Evolutionary conservation across 495 filamentous ascomycete genomes (phyloP), one percentile per base, ranked within the genome.

Genomic region (Daldinia grandis): DNA sequence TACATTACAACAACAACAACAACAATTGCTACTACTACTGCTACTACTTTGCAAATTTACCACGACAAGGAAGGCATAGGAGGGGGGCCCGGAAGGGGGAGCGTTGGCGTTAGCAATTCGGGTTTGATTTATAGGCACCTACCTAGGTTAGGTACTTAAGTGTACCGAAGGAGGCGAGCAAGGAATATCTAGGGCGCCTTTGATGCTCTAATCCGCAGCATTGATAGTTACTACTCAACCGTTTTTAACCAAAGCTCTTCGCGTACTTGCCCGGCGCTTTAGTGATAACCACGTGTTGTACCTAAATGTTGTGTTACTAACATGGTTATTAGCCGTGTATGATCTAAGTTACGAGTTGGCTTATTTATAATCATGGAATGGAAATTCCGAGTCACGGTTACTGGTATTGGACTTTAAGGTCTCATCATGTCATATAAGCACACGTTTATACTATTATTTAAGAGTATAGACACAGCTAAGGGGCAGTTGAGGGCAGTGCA

Each of bases 21-120:
- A n/a, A n/a, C n/a, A n/a, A n/a, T n/a, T n/a, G n/a, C n/a, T n/a
- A n/a, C n/a, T n/a, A n/a, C n/a, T n/a, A n/a, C 7, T 35, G 7
- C n/a, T 40, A 40, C 6, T 40, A 40, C 37, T 40, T 40, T 40
- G 37, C 37, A 10, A 44, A 17, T 19, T 44, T 47, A 47, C 21
- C 42, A 35, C n/a, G 15, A 24, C 30, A 14, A 38, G 25, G n/a
- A 14, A 38, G 54, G 54, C 30, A 31, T 47, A n/a, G 37, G 27
- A 47, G 49, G 25, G 3, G 49, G 49, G 24, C 62, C 24, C 4
- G 53, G 63, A 30, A 59, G 33, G 54, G 67, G 51, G 68, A 66
- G 63, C 59, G 60, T 72, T 60, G 69, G 69, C 69, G 69, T 72
- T 72, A 64, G 38, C 28, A 67, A 53, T 24, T 30, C 53, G 40